Evolutionary conservation across 345 rosid species (phyloP), one percentile per base, ranked within the genome.

Genomic region (Theobroma cacao): DNA sequence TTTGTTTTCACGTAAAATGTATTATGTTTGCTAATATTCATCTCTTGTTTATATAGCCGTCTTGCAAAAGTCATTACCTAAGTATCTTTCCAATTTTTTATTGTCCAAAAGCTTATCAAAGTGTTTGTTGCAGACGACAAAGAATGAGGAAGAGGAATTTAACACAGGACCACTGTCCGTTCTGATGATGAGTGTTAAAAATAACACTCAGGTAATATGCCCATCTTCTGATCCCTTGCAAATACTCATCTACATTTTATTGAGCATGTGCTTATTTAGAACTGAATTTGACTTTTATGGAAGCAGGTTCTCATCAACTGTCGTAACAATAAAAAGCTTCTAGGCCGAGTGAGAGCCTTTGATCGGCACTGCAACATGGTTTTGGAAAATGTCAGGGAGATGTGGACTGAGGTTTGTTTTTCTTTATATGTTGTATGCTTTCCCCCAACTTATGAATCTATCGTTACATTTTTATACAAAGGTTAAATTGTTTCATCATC

Each of bases 321-420:
- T 80, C 90, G 94, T 6, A 92, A 92, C 88, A 92, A 92, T 83
- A 88, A 80, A 79, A 97, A 97, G 79, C 98, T 97, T 41, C 90
- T 97, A 14, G 99, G 98, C 1, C 91, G 98, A 3, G 99, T 97
- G 20, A 93, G 98, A 67, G 98, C 98, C 0, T 97, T 97, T 56
- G 99, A 97, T 80, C 85, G 98, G 9, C 99, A 94, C 77, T 94
- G 98, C 92, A 97, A 94, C 85, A 97, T 97, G 99, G 99, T 97
- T 71, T 90, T 97, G n/a, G 99, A 97, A 78, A 97, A 97, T 78
- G 99, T 97, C 73, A 88, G 94, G 82, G 99, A 97, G 82, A 94
- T 94, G 97, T 96, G 99, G 99, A 92, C 98, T 34, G 99, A 96
- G 99, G 99, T 96, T 56, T 12, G 82, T 77, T 76, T 66, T 70